phyloP scores from a whole-genome alignment of 2,329 filamentous ascomycete species.

The Fusarium denticulatum region DNA sequence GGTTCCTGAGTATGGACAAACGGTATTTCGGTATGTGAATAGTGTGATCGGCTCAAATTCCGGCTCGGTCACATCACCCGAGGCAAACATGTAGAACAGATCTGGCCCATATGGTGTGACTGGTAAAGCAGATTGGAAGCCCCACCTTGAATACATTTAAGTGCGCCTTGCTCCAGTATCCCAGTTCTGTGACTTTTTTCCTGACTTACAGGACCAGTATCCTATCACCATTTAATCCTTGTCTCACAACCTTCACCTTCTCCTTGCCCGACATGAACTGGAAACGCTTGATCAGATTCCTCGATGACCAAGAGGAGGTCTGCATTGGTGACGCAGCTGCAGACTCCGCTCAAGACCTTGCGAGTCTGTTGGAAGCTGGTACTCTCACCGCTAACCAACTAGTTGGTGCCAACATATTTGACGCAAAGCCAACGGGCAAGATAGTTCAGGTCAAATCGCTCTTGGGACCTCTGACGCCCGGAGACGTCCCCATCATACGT shows the following conservation, averaged over 20 bases:
- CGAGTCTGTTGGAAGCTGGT: neutral
- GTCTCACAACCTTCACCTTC: neutral
- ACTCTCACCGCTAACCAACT: neutral
- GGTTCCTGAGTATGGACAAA: neutral
- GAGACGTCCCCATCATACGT: slow-evolving; percentile 4
- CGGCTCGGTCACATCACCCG: neutral
- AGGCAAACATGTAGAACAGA: neutral
- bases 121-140: neutral
- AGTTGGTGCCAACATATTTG: neutral
- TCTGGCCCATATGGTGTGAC: too few relatives aligned
- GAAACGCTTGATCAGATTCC: slow-evolving; percentile 10
- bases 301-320: neutral
- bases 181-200: neutral
- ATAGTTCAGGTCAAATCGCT: neutral
- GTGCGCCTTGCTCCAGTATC: neutral
- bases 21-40: neutral
- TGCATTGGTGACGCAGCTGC: slow-evolving; percentile 1
- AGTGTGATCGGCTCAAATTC: neutral
- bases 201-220: neutral
- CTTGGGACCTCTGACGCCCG: slow-evolving; percentile 1
- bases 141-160: neutral
- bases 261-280: neutral
- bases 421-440: neutral
- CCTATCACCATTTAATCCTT: too few relatives aligned
- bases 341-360: neutral